Evolutionary conservation across 768 basidiomycete species (phyloP), one percentile per base, ranked within the genome.

Genomic region (Mycena vulgaris): DNA sequence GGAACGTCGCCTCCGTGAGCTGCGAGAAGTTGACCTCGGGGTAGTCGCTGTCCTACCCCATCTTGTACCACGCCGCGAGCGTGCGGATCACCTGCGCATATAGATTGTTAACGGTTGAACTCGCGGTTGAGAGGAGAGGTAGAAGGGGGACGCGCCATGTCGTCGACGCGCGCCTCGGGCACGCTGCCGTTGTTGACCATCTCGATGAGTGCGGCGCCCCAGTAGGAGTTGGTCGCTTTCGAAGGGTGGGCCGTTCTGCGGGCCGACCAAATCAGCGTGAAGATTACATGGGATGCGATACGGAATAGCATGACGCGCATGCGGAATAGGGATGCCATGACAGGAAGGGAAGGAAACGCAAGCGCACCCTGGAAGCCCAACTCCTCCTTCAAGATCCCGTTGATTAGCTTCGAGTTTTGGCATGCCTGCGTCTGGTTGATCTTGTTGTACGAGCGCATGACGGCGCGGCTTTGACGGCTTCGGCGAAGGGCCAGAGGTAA

Each of bases 151-250:
- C 42, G 39, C 27, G 61, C 90, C 86, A 91, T 87, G 75, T 92
- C 89, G 63, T 87, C 82, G 23, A 89, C 74, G 16, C 88, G 79
- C 17, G 78, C 62, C 66, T 81, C 70, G 0, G 88, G 79, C 9
- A 92, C 86, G 16, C 83, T 82, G 19, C 87, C 83, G 68, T 87
- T 88, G 68, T 81, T 78, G 27, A 91, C 88, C 17, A 82, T 74
- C 21, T 70, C 61, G 16, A 80, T 80, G 9, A 85, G 72, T 55
- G 79, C 80, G 5, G 39, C 58, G 35, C 78, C 77, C 76, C 76
- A 77, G 61, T 65, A 75, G 9, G 67, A 72, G 56, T 64, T 71
- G 23, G 59, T 72, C 1, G 75, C 70, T n/a, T 48, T 73, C n/a
- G 68, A 31, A 1, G 75, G 75, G 49, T 74, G 61, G 67, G 35